These are phyloP conservation scores for Hypoxylon fragiforme DNA, from an alignment of 495 filamentous ascomycete genomes.

Conservation along the genomic window DNA sequence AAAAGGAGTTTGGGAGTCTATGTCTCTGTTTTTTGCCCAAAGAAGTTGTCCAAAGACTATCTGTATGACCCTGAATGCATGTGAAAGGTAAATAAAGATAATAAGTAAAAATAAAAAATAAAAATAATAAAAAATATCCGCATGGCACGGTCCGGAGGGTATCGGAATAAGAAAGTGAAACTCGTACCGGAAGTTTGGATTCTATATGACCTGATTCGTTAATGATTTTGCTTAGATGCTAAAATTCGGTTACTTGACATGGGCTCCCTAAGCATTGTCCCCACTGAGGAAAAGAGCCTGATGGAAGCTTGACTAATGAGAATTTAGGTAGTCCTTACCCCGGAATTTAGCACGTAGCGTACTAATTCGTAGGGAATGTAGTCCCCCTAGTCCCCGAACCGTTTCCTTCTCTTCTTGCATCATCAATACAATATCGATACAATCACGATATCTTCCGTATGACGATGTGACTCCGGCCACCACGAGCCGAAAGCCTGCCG, in stretches of 20 bases:
- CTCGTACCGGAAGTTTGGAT: neutral
- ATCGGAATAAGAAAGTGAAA: slow-evolving; percentile 18
- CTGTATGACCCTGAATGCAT: too few relatives aligned
- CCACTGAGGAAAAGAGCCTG: too few relatives aligned
- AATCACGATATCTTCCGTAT: too few relatives aligned
- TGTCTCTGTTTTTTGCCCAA: too few relatives aligned
- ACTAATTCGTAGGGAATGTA: neutral
- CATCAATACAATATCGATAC: too few relatives aligned
- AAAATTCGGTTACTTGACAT: too few relatives aligned
- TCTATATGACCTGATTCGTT: slow-evolving; percentile 26
- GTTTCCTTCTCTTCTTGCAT: neutral
- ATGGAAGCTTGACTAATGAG: too few relatives aligned
- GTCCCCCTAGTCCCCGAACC: too few relatives aligned
- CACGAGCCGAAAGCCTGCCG: slow-evolving; percentile 15
- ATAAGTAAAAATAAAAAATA: slow-evolving; percentile 6
- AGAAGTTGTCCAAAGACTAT: too few relatives aligned
- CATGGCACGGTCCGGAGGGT: slow-evolving; percentile 2
- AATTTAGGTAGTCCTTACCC: slow-evolving; percentile 13
- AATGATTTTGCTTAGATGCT: slow-evolving; percentile 2
- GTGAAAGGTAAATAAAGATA: too few relatives aligned
- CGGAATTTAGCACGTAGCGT: slow-evolving; percentile 21
- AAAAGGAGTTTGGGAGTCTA: too few relatives aligned
- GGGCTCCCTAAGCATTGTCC: too few relatives aligned
- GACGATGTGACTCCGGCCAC: slow-evolving; percentile 16
- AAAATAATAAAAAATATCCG: neutral